These are phyloP conservation scores for Candida labiduridarum DNA, from an alignment of 1,139 yeast species.

Conservation along the genomic window DNA sequence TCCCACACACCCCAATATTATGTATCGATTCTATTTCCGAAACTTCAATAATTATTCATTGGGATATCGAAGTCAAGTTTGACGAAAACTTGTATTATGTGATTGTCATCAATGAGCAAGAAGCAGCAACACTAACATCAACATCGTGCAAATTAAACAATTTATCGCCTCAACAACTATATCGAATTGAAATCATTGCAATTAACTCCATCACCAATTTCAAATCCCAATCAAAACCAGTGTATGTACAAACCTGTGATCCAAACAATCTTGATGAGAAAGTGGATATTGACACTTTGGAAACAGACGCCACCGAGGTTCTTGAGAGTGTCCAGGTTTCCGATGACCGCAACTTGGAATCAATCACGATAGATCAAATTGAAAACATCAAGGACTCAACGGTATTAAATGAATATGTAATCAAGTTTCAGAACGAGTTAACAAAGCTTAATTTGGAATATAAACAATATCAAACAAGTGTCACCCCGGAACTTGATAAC, in stretches of 20 bases:
- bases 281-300: slow-evolving; percentile 12
- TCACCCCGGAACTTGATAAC: slow-evolving; percentile 25
- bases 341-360: slow-evolving; percentile 13
- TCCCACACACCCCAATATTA: slow-evolving; percentile 44
- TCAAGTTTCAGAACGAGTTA: slow-evolving; percentile 33
- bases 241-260: slow-evolving; percentile 22
- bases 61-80: slow-evolving; percentile 40
- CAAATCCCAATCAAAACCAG: slow-evolving; percentile 37
- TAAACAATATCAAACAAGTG: slow-evolving; percentile 22
- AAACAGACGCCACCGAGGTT: slow-evolving; percentile 8
- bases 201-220: slow-evolving; percentile 41
- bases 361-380: slow-evolving; percentile 22
- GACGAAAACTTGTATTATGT: slow-evolving; percentile 41
- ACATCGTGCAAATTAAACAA: slow-evolving; percentile 42
- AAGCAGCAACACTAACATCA: slow-evolving; percentile 41
- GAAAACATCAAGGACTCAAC: slow-evolving; percentile 20
- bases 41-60: slow-evolving; percentile 39
- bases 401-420: slow-evolving; percentile 26
- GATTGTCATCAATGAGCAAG: slow-evolving; percentile 38
- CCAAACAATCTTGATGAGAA: slow-evolving; percentile 12
- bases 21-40: slow-evolving; percentile 41
- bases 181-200: slow-evolving; percentile 44
- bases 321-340: background rate
- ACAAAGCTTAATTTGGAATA: slow-evolving; percentile 28
- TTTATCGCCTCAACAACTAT: slow-evolving; percentile 29